These are phyloP conservation scores for Pyropia yezoensis DNA, from an alignment of 23 red algal species.

Conservation along the genomic window DNA sequence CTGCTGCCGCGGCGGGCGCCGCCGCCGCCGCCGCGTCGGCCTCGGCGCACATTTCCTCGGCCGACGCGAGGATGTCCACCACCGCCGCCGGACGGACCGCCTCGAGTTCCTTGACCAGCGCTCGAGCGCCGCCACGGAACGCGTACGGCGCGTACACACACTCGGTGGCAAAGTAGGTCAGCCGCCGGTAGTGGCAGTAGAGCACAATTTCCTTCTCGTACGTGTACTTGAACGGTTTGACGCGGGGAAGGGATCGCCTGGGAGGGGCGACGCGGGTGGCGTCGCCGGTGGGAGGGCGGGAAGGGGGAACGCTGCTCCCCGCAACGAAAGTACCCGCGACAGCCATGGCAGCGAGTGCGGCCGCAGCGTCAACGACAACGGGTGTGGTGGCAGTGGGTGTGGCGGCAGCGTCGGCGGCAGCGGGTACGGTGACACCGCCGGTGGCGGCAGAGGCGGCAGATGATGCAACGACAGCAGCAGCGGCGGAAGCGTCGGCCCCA, in stretches of 20 bases:
- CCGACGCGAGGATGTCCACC: conserved; percentile 58
- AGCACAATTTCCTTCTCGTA: conserved; percentile 99
- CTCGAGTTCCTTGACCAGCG: conserved; percentile 86
- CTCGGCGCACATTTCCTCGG: conserved; percentile 28
- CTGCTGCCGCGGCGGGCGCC: no score
- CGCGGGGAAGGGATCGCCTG: conserved; percentile 55
- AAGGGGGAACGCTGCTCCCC: no score
- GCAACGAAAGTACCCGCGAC: neutral
- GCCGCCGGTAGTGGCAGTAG: conserved; percentile 88
- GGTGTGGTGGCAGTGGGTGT: no score
- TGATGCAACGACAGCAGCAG: no score
- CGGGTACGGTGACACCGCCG: no score
- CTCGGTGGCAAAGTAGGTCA: conserved; percentile 98
- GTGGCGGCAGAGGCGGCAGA: no score
- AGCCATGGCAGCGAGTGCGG: no score
- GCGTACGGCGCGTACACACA: conserved; percentile 94
- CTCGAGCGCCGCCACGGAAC: conserved; percentile 71
- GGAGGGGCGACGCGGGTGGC: no score
- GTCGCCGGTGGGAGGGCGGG: no score
- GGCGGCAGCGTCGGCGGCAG: no score
- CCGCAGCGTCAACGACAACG: no score
- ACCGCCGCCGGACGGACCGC: conserved; percentile 64
- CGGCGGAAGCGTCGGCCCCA: no score
- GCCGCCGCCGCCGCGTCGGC: neutral
- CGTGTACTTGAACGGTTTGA: conserved; percentile 88